These are phyloP conservation scores for Botrytis galanthina DNA, from an alignment of 2,329 filamentous ascomycete species.

Conservation along the genomic window DNA sequence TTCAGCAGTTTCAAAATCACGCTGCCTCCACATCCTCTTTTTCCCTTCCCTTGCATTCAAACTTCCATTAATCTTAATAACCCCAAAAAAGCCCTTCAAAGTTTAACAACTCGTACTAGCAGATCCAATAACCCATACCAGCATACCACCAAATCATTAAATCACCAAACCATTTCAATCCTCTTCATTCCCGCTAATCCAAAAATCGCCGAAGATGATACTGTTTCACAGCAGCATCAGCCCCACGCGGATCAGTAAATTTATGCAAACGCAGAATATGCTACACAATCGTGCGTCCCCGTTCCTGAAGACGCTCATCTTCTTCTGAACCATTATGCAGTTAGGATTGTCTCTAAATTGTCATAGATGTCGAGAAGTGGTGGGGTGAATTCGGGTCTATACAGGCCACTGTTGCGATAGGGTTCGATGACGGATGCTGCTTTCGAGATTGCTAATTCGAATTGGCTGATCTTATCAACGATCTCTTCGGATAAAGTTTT, in stretches of 20 bases:
- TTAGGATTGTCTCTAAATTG: neutral
- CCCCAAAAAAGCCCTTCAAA: neutral
- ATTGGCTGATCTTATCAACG: no score
- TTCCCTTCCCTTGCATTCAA: neutral
- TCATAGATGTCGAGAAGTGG: neutral
- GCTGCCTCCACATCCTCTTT: neutral
- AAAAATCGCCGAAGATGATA: neutral
- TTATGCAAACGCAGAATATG: neutral
- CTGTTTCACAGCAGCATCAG: neutral
- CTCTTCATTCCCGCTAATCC: neutral
- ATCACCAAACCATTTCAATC: neutral
- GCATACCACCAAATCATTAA: no score
- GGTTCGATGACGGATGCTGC: no score
- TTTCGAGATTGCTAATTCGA: no score
- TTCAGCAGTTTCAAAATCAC: neutral
- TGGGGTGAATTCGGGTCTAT: accelerated
- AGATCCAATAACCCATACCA: neutral
- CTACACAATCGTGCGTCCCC: neutral
- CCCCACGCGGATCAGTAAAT: neutral
- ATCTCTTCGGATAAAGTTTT: no score
- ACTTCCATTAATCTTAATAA: neutral
- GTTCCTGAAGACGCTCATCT: neutral
- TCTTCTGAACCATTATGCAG: neutral
- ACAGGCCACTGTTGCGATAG: accelerated
- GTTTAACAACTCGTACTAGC: neutral